Evolutionary conservation across 2,329 filamentous ascomycete species (phyloP), one percentile per base, ranked within the genome.

Genomic region (Fusarium haematococcum): DNA sequence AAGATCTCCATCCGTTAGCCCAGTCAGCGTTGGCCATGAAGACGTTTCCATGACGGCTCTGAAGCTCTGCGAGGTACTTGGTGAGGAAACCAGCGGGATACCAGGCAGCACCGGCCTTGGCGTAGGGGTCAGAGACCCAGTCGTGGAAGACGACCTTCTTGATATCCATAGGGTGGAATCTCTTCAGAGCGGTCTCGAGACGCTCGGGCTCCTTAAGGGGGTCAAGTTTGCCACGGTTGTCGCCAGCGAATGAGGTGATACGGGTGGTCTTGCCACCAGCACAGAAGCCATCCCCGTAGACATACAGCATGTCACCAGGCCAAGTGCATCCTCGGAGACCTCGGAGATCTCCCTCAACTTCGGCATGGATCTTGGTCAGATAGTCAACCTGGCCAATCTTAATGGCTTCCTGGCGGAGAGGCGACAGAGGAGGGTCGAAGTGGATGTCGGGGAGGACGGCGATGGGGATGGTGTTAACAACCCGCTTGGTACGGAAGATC

Each of bases 381-480:
- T 74, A 66, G 23, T 77, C 69, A 14, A 75, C 41, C 18, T 78
- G 76, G 11, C 65, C 67, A 6, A 63, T 60, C 41, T 65, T 41
- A 14, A 73, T 68, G 14, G 75, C 74, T 20, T 77, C 73, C 11
- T 65, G 69, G 39, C 73, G 75, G 2, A 70, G 65, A 13, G 63
- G 58, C 1, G 73, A 75, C 25, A 78, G 33, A 2, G 76, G 75
- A 14, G 75, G 76, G 18, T 68, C 61, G 59, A 78, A 78, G 4
- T 62, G 20, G 39, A 78, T 64, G 8, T 37, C 54, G 5, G 62
- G 33, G 5, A 78, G 69, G 14, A 74, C 73, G 23, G 50, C 61
- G 14, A 76, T 58, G 10, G 80, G 80, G 1, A 80, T 77, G 8
- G 80, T 81, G 63, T 67, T 76, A 25, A 82, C 61, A 18, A 80